A percentile compares a stretch with the other conserved stretches of the same genome.
These are phyloP conservation scores for Schizosaccharomyces octosporus DNA, from an alignment of 805 yeast species.

Conservation along the genomic window DNA sequence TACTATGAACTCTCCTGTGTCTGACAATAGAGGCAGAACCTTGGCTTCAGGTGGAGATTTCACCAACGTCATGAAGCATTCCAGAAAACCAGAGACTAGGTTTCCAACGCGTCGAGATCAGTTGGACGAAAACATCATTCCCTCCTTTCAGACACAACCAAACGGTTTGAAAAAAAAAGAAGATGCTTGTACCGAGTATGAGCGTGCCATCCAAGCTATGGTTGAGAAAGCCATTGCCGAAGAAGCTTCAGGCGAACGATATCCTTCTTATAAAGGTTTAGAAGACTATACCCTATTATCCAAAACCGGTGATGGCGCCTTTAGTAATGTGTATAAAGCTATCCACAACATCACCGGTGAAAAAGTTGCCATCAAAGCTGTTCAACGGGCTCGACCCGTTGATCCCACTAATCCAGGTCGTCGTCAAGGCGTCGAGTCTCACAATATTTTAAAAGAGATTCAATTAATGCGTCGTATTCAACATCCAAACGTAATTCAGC, in stretches of 20 bases:
- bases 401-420: background rate
- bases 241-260: background rate
- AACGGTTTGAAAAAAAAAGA: too few relatives aligned
- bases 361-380: constrained; percentile 51
- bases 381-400: constrained; percentile 22
- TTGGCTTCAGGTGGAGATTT: too few relatives aligned
- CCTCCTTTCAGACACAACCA: too few relatives aligned
- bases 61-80: too few relatives aligned
- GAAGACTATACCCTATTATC: constrained; percentile 16
- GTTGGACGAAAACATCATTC: too few relatives aligned
- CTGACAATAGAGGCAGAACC: too few relatives aligned
- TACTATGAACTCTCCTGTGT: too few relatives aligned
- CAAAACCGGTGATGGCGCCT: constrained; percentile 34
- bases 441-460: constrained; percentile 44
- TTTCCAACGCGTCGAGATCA: too few relatives aligned
- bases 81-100: too few relatives aligned
- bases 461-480: constrained; percentile 41
- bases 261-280: background rate
- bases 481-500: constrained; percentile 35
- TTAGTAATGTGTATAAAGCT: constrained; percentile 64
- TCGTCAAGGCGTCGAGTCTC: constrained; percentile 11
- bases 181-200: background rate
- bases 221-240: background rate
- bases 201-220: background rate
- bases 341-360: constrained; percentile 20